Base-by-base conservation (phyloP, 768 basidiomycete species). In the Kwoniella europaea region DNA sequence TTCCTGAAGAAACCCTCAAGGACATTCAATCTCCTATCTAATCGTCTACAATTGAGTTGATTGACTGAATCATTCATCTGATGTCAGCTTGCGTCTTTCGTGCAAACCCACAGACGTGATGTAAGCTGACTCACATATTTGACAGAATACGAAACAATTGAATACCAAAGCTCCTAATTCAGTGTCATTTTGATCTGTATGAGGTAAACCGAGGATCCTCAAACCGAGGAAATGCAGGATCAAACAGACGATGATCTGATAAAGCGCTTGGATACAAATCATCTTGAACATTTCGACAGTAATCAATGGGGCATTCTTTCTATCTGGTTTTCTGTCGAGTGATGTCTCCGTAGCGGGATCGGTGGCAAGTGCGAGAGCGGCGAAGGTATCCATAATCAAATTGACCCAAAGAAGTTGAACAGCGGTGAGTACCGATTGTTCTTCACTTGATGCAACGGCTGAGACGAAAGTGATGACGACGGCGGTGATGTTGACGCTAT, bases 341-440 rank as follows among this genome's bases (percentile, higher is more conserved):
- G 82, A 82, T 5, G 86, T 82, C 58, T 90, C 90, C 1, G 90
- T 89, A 0, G 97, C 95, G 10, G 94, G 95, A 83, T 98, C 97
- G 27, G 97, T 98, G 18, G 97, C 96, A 62, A 99, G 89, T 13
- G 97, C 97, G 62, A 98, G 89, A 27, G 97, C 97, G 67, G 97
- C 97, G 81, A 99, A 98, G 1, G 78, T 79, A 82, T 97, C 95
- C 94, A 96, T 96, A 72, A 74, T 76, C 72, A 98, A 91, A 86
- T 98, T 98, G 84, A 98, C 93, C 95, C 97, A 99, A 22, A 99
- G 89, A 5, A 99, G 85, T 82, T 99, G 97, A 1, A 99, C 97
- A 42, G 97, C 96, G 24, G 92, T 91, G 35, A 99, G 86, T n/a
- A 93, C 94, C 1, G 94, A 93, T 10, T 86, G 77, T 81, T 97